phyloP scores from a whole-genome alignment of 2,329 filamentous ascomycete species.

The Fusarium sp. region DNA sequence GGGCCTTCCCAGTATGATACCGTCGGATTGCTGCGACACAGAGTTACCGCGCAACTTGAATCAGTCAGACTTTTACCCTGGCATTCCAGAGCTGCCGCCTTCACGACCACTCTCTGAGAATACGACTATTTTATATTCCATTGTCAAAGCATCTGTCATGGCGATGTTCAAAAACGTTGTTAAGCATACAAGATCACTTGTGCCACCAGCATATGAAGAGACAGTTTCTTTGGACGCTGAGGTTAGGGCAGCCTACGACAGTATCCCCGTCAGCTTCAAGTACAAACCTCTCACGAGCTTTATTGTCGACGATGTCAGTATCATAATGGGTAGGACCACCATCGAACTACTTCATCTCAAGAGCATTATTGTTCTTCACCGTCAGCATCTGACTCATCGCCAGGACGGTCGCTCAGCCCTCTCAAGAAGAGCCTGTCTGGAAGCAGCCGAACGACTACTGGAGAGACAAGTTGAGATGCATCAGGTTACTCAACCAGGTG shows the following conservation, averaged over 20 bases:
- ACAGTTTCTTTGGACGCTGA: slow-evolving; percentile 39
- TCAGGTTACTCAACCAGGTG: slow-evolving; percentile 55
- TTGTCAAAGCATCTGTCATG: slow-evolving; percentile 48
- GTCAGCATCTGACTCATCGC: slow-evolving; percentile 42
- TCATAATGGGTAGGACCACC: slow-evolving; percentile 46
- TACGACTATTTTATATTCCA: slow-evolving; percentile 44
- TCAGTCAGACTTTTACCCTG: slow-evolving; percentile 32
- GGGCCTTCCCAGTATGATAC: slow-evolving; percentile 62
- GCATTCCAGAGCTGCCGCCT: slow-evolving; percentile 24
- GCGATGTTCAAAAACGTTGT: slow-evolving; percentile 44
- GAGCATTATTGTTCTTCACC: slow-evolving; percentile 50
- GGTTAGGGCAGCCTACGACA: slow-evolving; percentile 37
- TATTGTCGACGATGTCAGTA: slow-evolving; percentile 43
- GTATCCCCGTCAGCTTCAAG: slow-evolving; percentile 44
- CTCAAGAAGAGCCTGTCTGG: slow-evolving; percentile 44
- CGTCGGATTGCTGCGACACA: slow-evolving; percentile 37
- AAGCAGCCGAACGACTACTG: slow-evolving; percentile 46
- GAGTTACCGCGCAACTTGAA: slow-evolving; percentile 39
- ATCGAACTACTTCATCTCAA: slow-evolving; percentile 51
- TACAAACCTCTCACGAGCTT: slow-evolving; percentile 44
- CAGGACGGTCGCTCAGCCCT: slow-evolving; percentile 21
- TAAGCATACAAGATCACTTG: slow-evolving; percentile 31
- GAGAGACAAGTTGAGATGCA: slow-evolving; percentile 49
- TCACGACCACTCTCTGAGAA: slow-evolving; percentile 32
- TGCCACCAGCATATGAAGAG: slow-evolving; percentile 9